phyloP scores from a whole-genome alignment of 176 grass and related monocot genomes.

The Olyra latifolia region DNA sequence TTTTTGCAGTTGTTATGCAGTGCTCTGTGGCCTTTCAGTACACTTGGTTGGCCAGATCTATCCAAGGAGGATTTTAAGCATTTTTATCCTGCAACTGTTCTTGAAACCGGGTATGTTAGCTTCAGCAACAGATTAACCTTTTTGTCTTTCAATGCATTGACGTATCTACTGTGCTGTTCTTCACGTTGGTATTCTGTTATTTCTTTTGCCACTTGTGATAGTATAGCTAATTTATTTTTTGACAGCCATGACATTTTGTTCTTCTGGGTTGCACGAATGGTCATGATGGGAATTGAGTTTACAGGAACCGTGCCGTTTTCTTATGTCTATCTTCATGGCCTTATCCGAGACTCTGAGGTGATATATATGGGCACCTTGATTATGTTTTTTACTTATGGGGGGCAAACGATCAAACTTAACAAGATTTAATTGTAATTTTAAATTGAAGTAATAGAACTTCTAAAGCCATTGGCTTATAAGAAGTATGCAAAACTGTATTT shows the following conservation, averaged over 20 bases:
- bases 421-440: constrained; percentile 4
- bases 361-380: constrained; percentile 30
- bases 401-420: neutral
- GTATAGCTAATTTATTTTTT: constrained; percentile 35
- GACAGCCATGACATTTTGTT: constrained; percentile 98
- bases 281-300: constrained; percentile 99
- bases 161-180: constrained; percentile 1
- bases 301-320: constrained; percentile 87
- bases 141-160: constrained; percentile 19
- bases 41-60: constrained; percentile 93
- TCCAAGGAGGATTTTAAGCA: constrained; percentile 81
- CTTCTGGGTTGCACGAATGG: constrained; percentile 99
- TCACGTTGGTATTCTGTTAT: constrained; percentile 5
- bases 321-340: constrained; percentile 97
- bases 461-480: constrained; percentile 12
- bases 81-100: constrained; percentile 90
- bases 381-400: constrained; percentile 24
- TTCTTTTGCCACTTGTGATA: constrained; percentile 20
- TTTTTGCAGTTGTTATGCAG: constrained; percentile 56
- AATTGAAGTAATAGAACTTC: constrained; percentile 18
- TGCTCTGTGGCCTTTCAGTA: constrained; percentile 98
- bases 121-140: constrained; percentile 14
- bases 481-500: neutral
- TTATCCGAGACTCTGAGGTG: constrained; percentile 93
- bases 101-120: constrained; percentile 85